Percentiles rank a stretch among this genome's conserved stretches.
Conservation (phyloP, 108 stramenopile genomes). For the Cyclotella baltica region DNA sequence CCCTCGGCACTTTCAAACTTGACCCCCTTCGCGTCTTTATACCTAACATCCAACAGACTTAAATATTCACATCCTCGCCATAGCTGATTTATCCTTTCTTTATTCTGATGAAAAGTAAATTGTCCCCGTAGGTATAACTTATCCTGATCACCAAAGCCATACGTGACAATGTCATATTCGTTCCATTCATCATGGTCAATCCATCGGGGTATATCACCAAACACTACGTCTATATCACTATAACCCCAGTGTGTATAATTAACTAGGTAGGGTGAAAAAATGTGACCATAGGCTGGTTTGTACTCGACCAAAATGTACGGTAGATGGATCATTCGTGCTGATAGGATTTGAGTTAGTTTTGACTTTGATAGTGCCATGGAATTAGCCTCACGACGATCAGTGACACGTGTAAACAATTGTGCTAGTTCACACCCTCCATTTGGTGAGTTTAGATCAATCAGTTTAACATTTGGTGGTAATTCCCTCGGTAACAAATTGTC, state of each 20-base stretch:
- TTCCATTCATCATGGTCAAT: conserved; percentile 82
- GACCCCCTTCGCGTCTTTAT: conserved; percentile 52
- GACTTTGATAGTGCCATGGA: conserved; percentile 45
- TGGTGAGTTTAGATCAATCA: conserved; percentile 65
- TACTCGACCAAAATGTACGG: conserved; percentile 94
- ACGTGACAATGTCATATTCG: conserved; percentile 91
- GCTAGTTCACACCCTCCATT: conserved; percentile 48
- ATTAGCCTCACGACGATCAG: conserved; percentile 54
- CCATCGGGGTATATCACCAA: conserved; percentile 90
- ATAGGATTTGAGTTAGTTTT: conserved; percentile 52
- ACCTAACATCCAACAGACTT: conserved; percentile 81
- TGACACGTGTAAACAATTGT: conserved; percentile 53
- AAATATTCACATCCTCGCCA: conserved; percentile 90
- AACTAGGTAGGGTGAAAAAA: conserved; percentile 78
- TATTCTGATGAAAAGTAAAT: conserved; percentile 93
- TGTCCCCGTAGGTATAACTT: conserved; percentile 92
- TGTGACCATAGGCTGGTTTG: conserved; percentile 94
- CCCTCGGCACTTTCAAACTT: conserved; percentile 92
- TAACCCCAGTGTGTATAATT: conserved; percentile 95
- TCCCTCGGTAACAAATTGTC: conserved; percentile 29
- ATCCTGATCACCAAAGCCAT: conserved; percentile 93
- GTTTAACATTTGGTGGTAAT: conserved; percentile 70
- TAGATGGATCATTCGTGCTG: conserved; percentile 55
- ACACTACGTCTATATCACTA: conserved; percentile 92
- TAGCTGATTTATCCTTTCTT: conserved; percentile 71